A percentile compares a stretch with the other conserved stretches of the same genome.
phyloP scores from a whole-genome alignment of 257 asterid genomes.

The Petrea volubilis region DNA sequence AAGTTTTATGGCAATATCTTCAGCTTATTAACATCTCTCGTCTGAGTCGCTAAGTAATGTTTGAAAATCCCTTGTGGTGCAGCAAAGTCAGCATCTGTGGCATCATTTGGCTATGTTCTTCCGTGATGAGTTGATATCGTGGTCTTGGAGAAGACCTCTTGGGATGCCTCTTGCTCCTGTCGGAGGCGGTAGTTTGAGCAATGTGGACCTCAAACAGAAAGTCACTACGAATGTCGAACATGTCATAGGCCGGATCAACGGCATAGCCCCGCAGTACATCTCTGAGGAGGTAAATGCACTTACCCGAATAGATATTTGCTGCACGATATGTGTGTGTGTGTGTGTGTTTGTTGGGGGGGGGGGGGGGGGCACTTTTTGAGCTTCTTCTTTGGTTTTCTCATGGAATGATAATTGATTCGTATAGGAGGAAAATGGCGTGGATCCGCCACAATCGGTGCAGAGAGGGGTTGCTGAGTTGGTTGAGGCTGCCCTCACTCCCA shows the following conservation, averaged over 20 bases:
- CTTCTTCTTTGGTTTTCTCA: not conserved
- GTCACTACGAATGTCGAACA: conserved; percentile 81
- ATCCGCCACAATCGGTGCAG: conserved; percentile 97
- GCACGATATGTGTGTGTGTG: not conserved
- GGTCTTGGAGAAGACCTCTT: conserved; percentile 98
- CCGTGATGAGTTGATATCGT: conserved; percentile 97
- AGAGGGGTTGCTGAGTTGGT: conserved; percentile 93
- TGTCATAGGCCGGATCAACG: conserved; percentile 75
- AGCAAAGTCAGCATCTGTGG: conserved; percentile 98
- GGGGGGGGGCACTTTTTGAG: not conserved
- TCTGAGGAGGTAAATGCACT: conserved; percentile 80
- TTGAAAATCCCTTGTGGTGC: conserved; percentile 28
- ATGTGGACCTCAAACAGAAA: conserved; percentile 85
- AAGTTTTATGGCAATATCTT: conserved; percentile 26
- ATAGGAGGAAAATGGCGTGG: conserved; percentile 85
- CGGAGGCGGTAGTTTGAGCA: conserved; percentile 72
- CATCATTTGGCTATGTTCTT: conserved; percentile 98
- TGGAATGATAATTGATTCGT: not conserved
- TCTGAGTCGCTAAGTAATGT: conserved; percentile 17
- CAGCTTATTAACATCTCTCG: conserved; percentile 5
- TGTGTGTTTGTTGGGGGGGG: too few species aligned
- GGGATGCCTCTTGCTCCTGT: conserved; percentile 78
- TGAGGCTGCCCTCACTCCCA: conserved; percentile 90
- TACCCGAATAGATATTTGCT: not conserved
- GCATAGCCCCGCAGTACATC: conserved; percentile 81